These are phyloP conservation scores for Hippophae tibetana DNA, from an alignment of 306 rosid genomes.

Conservation along the genomic window DNA sequence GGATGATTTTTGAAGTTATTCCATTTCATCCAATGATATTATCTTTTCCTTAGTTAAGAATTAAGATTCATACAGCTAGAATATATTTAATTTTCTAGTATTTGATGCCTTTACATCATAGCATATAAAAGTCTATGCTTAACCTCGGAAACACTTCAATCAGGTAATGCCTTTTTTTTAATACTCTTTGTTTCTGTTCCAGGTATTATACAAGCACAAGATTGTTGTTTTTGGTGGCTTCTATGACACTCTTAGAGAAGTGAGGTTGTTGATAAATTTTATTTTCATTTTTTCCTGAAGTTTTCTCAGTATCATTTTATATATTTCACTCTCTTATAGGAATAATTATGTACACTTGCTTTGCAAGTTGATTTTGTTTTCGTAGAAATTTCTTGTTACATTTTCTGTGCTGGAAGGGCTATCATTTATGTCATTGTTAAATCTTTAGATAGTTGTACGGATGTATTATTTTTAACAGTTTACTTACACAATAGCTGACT, in stretches of 20 bases:
- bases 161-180: neutral
- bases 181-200: constrained; percentile 26
- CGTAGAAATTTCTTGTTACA: neutral
- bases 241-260: constrained; percentile 98
- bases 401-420: neutral
- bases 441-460: no score
- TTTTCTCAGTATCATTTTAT: neutral
- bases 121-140: no score
- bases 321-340: neutral
- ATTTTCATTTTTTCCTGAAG: constrained; percentile 5
- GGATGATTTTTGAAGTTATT: neutral
- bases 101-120: no score
- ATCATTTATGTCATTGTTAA: no score
- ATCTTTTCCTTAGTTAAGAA: no score
- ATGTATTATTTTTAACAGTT: no score
- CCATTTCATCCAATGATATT: neutral
- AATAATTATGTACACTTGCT: neutral
- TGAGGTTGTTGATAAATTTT: constrained; percentile 60
- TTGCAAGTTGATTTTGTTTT: neutral
- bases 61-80: no score
- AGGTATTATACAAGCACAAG: constrained; percentile 98
- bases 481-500: no score
- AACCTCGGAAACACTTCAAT: no score
- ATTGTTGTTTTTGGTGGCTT: constrained; percentile 93
- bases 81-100: no score